Conservation (phyloP, 345 rosid species). For the Pistacia atlantica region DNA sequence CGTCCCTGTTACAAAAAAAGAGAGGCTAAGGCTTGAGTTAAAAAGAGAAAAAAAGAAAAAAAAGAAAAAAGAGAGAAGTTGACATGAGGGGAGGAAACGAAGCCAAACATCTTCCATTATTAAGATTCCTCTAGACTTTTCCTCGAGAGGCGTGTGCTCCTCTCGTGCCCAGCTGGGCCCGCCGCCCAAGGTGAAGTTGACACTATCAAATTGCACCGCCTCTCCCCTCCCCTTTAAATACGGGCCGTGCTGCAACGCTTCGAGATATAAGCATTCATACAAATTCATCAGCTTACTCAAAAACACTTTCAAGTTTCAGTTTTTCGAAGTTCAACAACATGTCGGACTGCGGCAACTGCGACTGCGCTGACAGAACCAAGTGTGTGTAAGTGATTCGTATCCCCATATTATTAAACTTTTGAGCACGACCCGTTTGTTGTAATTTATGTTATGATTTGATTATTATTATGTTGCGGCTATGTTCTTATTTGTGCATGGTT, state of each 20-base stretch:
- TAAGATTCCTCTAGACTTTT: slow-evolving; percentile 43
- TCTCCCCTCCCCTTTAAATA: slow-evolving; percentile 51
- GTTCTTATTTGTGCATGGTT: not conserved
- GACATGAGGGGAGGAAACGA: slow-evolving; percentile 68
- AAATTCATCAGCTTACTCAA: not conserved
- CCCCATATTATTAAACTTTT: not conserved
- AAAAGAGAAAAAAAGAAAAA: not conserved
- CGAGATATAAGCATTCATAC: slow-evolving; percentile 14
- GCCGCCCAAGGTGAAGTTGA: not conserved
- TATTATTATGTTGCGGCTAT: not conserved
- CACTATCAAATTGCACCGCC: not conserved
- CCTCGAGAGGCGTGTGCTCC: slow-evolving; percentile 49
- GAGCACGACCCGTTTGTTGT: too few relatives aligned
- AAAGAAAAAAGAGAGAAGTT: slow-evolving; percentile 32
- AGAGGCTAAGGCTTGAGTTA: not conserved
- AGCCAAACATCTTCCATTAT: slow-evolving; percentile 34
- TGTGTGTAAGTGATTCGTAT: slow-evolving; percentile 51
- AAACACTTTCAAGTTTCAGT: slow-evolving; percentile 1
- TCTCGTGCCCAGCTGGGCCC: slow-evolving; percentile 31
- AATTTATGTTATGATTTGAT: too few relatives aligned
- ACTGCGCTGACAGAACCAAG: slow-evolving; percentile 80
- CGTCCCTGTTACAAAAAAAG: not conserved
- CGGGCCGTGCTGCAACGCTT: not conserved
- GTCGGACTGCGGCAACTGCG: slow-evolving; percentile 79
- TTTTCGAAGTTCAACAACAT: slow-evolving; percentile 22